Evolutionary conservation across 306 rosid species (phyloP), one percentile per base, ranked within the genome.

Genomic region (Malus sylvestris): DNA sequence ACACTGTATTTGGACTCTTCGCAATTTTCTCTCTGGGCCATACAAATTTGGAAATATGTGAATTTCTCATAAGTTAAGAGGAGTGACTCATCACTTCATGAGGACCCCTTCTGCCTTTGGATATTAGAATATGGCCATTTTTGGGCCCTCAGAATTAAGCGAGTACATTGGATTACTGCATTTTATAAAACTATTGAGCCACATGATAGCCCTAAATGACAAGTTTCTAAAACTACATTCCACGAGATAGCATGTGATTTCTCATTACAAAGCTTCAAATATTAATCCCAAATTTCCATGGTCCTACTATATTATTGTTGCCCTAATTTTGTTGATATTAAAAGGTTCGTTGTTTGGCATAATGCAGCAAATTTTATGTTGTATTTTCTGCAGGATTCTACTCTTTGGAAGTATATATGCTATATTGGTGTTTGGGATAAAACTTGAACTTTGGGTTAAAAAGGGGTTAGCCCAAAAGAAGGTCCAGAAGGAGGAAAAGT

Each of bases 211-310:
- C 81, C 61, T 62, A 81, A 77, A 80, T 82, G 79, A 81, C 87
- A 83, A 76, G 65, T 18, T 12, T 22, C 55, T 52, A 66, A 22
- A 79, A 70, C 77, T 70, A 72, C 77, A 63, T 76, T 78, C 73
- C 81, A 76, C 81, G 84, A 86, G 89, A 89, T 65, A 64, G 67
- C 94, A 89, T 89, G 93, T 84, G 91, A 81, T 64, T 22, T 33
- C 79, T 77, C 62, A 66, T 45, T 23, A 25, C 33, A 51, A 46
- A 53, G 73, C 65, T 60, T 67, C 86, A 80, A 66, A n/a, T 29
- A 59, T 76, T 60, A 49, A 72, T 81, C 77, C 10, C 33, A 29
- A 15, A 79, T 71, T 77, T 78, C 67, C 32, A 42, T 38, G 49
- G 68, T 59, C 70, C 51, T 81, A 51, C 61, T n/a, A 22, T 61